Evolutionary conservation across 1,139 yeast species (phyloP), one percentile per base, ranked within the genome.

Genomic region (Citeromyces hawaiiensis): DNA sequence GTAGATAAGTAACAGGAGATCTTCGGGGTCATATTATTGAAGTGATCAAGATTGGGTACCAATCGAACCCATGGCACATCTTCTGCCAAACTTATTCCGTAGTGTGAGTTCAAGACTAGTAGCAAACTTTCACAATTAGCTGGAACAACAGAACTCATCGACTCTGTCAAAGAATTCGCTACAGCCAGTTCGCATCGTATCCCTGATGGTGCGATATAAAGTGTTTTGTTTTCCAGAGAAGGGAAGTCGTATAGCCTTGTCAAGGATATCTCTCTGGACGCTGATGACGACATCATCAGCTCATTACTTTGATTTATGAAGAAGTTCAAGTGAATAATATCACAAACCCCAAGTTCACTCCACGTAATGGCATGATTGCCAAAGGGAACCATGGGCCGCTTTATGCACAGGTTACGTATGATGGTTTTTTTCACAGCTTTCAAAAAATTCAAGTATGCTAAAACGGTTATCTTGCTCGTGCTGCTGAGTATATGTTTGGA

Each of bases 181-280:
- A 48, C 47, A 1, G 77, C 74, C 41, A 79, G 60, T 45, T 74
- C 77, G 40, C 85, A 83, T 40, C 87, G 60, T 14, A 81, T 76
- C 0, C 88, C 93, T 10, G 87, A 76, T 0, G 94, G 95, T 4
- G 80, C 72, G 39, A 83, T 53, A 48, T 81, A 80, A 1, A 83
- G 57, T 6, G 74, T 81, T 50, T 66, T 48, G 47, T n/a, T 46
- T 42, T 29, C 45, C 39, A 35, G 43, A 39, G 34, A 33, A 9
- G 21, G 45, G 46, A 4, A 43, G 23, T 43, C 48, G 3, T 54
- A 41, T 1, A 54, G 39, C 35, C 47, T 50, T 39, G 47, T 48
- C 23, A 56, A 51, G 9, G 43, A 32, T 5, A 48, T 42, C 3
- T 39, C 21, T 36, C 44, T 45, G 4, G 53, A 39, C n/a, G 45